phyloP scores from a whole-genome alignment of 768 basidiomycete genomes.

The Hericium rajendrae region DNA sequence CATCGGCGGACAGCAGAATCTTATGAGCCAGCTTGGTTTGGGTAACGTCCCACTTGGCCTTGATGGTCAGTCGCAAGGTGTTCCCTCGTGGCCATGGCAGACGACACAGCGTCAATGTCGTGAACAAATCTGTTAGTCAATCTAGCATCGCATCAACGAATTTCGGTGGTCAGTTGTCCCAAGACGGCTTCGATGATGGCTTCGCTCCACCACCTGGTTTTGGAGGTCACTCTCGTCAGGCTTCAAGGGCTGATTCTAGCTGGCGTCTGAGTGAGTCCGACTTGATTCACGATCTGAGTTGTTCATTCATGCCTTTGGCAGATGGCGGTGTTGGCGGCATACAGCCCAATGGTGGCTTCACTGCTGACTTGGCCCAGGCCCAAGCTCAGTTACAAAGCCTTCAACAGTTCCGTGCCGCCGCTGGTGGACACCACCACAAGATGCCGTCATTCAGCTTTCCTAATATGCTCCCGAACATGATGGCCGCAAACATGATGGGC shows the following conservation, averaged over 20 bases:
- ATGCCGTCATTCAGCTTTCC: constrained; percentile 98
- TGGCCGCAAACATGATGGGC: constrained; percentile 96
- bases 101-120: constrained; percentile 85
- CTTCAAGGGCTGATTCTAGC: constrained; percentile 69
- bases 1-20: constrained; percentile 38
- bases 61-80: constrained; percentile 53
- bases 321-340: constrained; percentile 68
- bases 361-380: constrained; percentile 88
- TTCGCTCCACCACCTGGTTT: constrained; percentile 52
- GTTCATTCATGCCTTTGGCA: constrained; percentile 18
- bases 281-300: constrained; percentile 6
- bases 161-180: constrained; percentile 34
- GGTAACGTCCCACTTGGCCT: constrained; percentile 43
- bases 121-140: constrained; percentile 60
- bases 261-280: constrained; percentile 70
- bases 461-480: constrained; percentile 95
- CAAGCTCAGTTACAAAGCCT: constrained; percentile 94
- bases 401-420: constrained; percentile 93
- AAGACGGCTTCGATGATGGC: constrained; percentile 74
- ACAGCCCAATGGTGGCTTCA: constrained; percentile 49
- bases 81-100: constrained; percentile 84
- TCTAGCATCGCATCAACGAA: constrained; percentile 37
- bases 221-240: constrained; percentile 65
- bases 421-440: constrained; percentile 91
- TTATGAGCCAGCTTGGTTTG: constrained; percentile 67